phyloP scores from a whole-genome alignment of 441 rosid genomes.

The Gossypium laxum region DNA sequence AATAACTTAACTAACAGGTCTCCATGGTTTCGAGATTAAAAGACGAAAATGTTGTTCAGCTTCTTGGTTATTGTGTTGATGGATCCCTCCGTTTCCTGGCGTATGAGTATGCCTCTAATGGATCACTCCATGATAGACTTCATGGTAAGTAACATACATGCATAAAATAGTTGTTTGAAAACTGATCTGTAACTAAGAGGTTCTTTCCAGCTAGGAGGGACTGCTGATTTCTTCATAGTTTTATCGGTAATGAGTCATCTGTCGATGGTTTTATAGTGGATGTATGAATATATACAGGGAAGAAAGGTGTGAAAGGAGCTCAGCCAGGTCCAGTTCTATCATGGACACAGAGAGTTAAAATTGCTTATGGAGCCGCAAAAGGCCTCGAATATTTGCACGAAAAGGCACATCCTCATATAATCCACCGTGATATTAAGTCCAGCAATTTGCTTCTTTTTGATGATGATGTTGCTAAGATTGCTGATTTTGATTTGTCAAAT shows the following conservation, averaged over 20 bases:
- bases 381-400: constrained; percentile 53
- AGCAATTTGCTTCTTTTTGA: constrained; percentile 44
- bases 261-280: neutral
- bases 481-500: constrained; percentile 50
- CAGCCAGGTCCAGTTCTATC: constrained; percentile 42
- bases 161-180: neutral
- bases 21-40: constrained; percentile 55
- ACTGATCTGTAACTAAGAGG: neutral
- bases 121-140: constrained; percentile 57
- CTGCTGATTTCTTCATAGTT: neutral
- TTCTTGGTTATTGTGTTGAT: constrained; percentile 48
- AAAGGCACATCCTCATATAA: constrained; percentile 36
- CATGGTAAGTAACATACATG: constrained; percentile 30
- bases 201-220: neutral
- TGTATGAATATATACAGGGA: constrained; percentile 17
- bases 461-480: constrained; percentile 41
- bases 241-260: constrained; percentile 5
- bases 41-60: constrained; percentile 48
- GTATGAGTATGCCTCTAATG: constrained; percentile 48
- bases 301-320: constrained; percentile 46
- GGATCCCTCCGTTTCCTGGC: constrained; percentile 48
- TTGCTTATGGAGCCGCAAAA: constrained; percentile 43
- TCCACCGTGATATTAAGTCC: constrained; percentile 46
- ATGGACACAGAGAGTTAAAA: constrained; percentile 48
- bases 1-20: constrained; percentile 27